Conservation (phyloP, 2,329 filamentous ascomycete genomes). For the Fusarium sp. region DNA sequence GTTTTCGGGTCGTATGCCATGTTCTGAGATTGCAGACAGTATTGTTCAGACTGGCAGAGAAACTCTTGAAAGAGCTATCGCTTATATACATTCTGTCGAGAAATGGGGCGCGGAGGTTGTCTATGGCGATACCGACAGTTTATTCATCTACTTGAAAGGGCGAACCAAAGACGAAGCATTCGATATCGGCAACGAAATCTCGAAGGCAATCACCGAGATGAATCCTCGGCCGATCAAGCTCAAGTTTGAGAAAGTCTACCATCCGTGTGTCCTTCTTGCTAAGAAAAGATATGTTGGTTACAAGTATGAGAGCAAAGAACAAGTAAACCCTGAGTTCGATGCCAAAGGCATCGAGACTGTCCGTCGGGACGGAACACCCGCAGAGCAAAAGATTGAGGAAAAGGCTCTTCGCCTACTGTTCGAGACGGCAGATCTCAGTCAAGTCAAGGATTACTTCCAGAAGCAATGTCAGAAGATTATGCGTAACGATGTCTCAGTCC, state of each 20-base stretch:
- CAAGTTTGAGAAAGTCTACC: conserved; percentile 98
- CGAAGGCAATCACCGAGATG: conserved; percentile 84
- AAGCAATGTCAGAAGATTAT: conserved; percentile 92
- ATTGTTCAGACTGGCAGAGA: conserved; percentile 97
- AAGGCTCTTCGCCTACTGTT: conserved; percentile 90
- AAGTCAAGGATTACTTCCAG: conserved; percentile 91
- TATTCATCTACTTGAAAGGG: conserved; percentile 91
- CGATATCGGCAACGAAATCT: conserved; percentile 90
- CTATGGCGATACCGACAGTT: conserved; percentile 95
- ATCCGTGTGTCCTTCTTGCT: conserved; percentile 90
- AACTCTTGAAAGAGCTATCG: conserved; percentile 92
- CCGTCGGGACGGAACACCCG: conserved; percentile 90
- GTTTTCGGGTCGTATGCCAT: conserved; percentile 97
- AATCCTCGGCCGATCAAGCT: conserved; percentile 94
- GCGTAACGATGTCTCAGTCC: conserved; percentile 85
- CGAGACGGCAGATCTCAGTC: conserved; percentile 86
- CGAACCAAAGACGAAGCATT: conserved; percentile 90
- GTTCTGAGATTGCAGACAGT: conserved; percentile 96
- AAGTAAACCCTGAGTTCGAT: conserved; percentile 88
- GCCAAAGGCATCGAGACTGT: conserved; percentile 99
- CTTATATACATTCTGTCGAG: conserved; percentile 86
- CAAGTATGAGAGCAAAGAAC: conserved; percentile 85
- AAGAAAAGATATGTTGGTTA: conserved; percentile 99
- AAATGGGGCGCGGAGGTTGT: conserved; percentile 96
- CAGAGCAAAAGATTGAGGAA: conserved; percentile 96